A percentile compares a stretch with the other conserved stretches of the same genome.
These are phyloP conservation scores for Fusarium beomiforme DNA, from an alignment of 2,329 filamentous ascomycete species.

Conservation along the genomic window DNA sequence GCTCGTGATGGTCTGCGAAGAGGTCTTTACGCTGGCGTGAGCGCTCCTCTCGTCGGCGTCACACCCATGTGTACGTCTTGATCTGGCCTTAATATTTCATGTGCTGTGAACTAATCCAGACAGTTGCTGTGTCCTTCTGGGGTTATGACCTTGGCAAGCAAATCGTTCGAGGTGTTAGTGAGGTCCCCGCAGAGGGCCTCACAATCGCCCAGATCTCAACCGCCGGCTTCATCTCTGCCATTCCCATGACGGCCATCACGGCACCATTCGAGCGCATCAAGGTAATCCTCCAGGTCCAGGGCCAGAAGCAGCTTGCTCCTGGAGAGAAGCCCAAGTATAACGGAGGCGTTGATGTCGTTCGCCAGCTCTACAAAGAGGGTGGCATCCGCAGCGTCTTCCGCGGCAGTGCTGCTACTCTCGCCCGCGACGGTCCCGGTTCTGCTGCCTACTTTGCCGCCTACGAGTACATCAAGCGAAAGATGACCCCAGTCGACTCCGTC, in stretches of 20 bases:
- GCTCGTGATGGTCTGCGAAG: conserved; percentile 82
- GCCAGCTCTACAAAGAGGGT: conserved; percentile 91
- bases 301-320: conserved; percentile 86
- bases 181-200: conserved; percentile 75
- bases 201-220: conserved; percentile 88
- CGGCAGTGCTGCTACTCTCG: conserved; percentile 88
- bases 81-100: background rate
- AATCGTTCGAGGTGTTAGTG: conserved; percentile 76
- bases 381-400: conserved; percentile 93
- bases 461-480: conserved; percentile 88
- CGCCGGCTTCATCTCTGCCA: conserved; percentile 96
- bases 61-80: conserved; percentile 93
- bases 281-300: conserved; percentile 97
- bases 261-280: conserved; percentile 99
- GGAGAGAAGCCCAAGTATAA: conserved; percentile 94
- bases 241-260: conserved; percentile 98
- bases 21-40: conserved; percentile 96
- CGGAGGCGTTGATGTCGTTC: conserved; percentile 88
- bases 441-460: conserved; percentile 98
- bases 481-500: conserved; percentile 83
- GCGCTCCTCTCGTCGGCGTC: conserved; percentile 91
- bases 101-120: background rate
- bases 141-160: conserved; percentile 96
- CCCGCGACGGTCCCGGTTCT: conserved; percentile 90
- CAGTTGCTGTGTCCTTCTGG: conserved; percentile 78